Evolutionary conservation across 2,329 filamentous ascomycete species (phyloP), one percentile per base, ranked within the genome.

Genomic region (Westerdykella aurantiaca): DNA sequence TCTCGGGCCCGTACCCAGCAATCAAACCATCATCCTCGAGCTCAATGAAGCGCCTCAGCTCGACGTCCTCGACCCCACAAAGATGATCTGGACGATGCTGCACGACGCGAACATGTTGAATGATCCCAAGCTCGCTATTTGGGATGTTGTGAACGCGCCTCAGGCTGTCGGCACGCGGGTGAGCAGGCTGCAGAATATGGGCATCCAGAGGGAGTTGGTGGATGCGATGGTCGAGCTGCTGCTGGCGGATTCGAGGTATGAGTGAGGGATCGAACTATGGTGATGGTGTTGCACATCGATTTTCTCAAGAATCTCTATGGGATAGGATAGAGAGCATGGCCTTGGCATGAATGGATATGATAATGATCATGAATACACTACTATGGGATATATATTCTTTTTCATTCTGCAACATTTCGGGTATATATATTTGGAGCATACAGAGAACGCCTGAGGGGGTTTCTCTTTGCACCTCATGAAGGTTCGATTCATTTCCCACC

Each of bases 181-280:
- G 10, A 41, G 56, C 16, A 56, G 56, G 33, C 37, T 68, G 42
- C 54, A 60, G 38, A 60, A 57, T 11, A 53, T 60, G 37, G 55
- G 51, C 0, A 13, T 66, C 25, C 43, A 58, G 39, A 42, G 50
- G 41, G 56, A 57, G 38, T 43, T 67, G 45, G 38, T 65, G 37
- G 60, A 64, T 51, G 61, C 63, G 5, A 47, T 68, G 13, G 39
- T 66, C 34, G 64, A 68, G 49, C 34, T 66, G 34, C 44, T 68
- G 46, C 39, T 66, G 10, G 64, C 64, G 37, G 64, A 68, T 47
- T 52, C 53, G 43, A 45, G 63, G 45, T 63, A 61, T 55, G 51
- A 38, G 25, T 39, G 29, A 18, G 44, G 33, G 5, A 35, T 35
- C n/a, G 14, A 33, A 6, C 12, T 31, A 31, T 31, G 31, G 31